These are phyloP conservation scores for Vicia faba DNA, from an alignment of 306 rosid genomes.

Conservation along the genomic window DNA sequence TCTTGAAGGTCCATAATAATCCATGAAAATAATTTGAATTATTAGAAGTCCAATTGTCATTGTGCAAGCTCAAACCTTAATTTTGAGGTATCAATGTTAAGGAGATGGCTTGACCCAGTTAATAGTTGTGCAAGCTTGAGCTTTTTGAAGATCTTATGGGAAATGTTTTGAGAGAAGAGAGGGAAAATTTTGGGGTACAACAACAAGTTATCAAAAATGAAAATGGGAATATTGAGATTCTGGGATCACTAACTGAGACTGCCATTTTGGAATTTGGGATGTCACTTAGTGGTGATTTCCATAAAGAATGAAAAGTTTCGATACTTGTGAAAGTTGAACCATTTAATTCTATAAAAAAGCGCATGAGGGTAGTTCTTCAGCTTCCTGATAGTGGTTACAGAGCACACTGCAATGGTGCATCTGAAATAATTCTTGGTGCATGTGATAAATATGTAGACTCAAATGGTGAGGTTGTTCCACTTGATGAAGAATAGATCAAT, in stretches of 20 bases:
- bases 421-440: constrained; percentile 80
- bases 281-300: constrained; percentile 77
- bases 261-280: constrained; percentile 87
- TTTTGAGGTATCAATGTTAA: no score
- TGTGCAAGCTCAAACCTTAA: no score
- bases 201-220: constrained; percentile 74
- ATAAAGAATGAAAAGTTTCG: constrained; percentile 52
- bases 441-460: constrained; percentile 71
- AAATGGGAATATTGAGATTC: constrained; percentile 66
- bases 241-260: constrained; percentile 92
- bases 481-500: constrained; percentile 55
- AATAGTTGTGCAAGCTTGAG: no score
- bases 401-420: constrained; percentile 89
- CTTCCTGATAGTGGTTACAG: constrained; percentile 74
- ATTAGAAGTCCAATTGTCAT: no score
- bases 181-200: no score
- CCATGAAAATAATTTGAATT: no score
- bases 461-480: constrained; percentile 64
- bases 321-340: constrained; percentile 88
- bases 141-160: no score
- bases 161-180: no score
- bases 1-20: no score
- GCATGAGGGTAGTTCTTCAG: constrained; percentile 80
- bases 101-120: no score
- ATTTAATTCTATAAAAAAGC: constrained; percentile 84